Conservation (phyloP, 768 basidiomycete genomes). For the Amanita polypyramis region DNA sequence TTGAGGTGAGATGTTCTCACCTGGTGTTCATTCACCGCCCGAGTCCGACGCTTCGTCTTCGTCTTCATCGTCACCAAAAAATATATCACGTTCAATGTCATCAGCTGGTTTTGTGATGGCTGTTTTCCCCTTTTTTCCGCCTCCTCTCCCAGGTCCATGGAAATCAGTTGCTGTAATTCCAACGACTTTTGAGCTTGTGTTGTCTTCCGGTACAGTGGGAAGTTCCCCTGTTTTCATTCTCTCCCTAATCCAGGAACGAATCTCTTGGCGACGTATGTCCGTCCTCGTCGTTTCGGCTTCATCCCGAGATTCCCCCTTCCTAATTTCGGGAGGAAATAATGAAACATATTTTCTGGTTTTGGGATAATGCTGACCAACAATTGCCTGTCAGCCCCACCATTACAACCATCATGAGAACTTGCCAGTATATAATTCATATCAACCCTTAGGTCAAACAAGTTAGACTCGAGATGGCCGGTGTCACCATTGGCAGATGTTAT, state of each 20-base stretch:
- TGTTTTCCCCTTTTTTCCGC: slow-evolving; percentile 3
- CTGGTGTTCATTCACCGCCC: not conserved
- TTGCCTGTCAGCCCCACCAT: not conserved
- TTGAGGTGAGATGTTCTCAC: not conserved
- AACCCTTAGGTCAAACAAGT: slow-evolving; percentile 55
- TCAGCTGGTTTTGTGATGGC: slow-evolving; percentile 6
- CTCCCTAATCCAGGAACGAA: slow-evolving; percentile 47
- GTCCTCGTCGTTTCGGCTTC: slow-evolving; percentile 24
- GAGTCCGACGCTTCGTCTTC: slow-evolving; percentile 8
- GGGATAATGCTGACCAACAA: slow-evolving; percentile 56
- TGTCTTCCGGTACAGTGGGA: slow-evolving; percentile 46
- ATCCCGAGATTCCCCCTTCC: slow-evolving; percentile 24
- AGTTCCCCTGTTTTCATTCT: slow-evolving; percentile 55
- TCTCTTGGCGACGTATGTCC: slow-evolving; percentile 41
- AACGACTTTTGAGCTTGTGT: slow-evolving; percentile 16
- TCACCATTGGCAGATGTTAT: slow-evolving; percentile 20
- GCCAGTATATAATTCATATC: slow-evolving; percentile 90
- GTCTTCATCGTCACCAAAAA: slow-evolving; percentile 31
- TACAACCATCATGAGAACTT: slow-evolving; percentile 8
- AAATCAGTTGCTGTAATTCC: not conserved
- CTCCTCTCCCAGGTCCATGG: not conserved
- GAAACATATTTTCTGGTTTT: slow-evolving; percentile 85
- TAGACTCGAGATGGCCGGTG: slow-evolving; percentile 26
- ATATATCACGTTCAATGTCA: slow-evolving; percentile 24
- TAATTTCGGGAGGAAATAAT: slow-evolving; percentile 67